Percentiles rank a stretch among this genome's conserved stretches.
Evolutionary conservation across 2,329 filamentous ascomycete genomes (phyloP).

Genomic region (Pseudohalonectria lignicola): DNA sequence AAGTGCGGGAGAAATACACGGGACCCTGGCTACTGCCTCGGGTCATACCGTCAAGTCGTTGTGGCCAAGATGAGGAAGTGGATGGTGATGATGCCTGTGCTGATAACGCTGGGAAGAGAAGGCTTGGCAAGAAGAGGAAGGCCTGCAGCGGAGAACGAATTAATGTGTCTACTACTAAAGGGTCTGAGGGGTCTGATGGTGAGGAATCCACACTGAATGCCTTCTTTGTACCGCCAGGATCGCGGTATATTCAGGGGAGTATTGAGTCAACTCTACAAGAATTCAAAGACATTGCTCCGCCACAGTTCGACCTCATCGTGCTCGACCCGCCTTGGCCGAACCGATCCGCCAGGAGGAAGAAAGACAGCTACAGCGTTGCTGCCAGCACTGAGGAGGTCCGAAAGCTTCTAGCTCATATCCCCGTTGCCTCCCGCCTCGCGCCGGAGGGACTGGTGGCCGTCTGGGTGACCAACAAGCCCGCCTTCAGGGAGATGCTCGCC

Average conservation of each 20-base stretch:
- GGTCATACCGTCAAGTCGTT: slow-evolving; percentile 8
- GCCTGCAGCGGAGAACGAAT: neutral
- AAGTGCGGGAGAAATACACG: slow-evolving; percentile 17
- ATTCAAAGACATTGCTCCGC: slow-evolving; percentile 32
- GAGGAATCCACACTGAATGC: no score
- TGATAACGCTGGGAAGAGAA: no score
- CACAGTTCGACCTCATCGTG: slow-evolving; percentile 53
- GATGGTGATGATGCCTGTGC: slow-evolving; percentile 2
- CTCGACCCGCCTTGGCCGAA: slow-evolving; percentile 79
- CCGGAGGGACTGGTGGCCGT: slow-evolving; percentile 51
- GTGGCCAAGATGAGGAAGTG: neutral
- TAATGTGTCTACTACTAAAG: slow-evolving; percentile 7
- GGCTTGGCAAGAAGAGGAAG: slow-evolving; percentile 6
- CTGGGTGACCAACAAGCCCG: slow-evolving; percentile 68
- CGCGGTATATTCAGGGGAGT: slow-evolving; percentile 35
- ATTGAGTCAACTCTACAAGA: slow-evolving; percentile 26
- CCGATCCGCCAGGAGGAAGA: slow-evolving; percentile 54
- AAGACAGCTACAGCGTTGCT: neutral
- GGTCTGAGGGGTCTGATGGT: no score
- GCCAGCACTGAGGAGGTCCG: slow-evolving; percentile 18
- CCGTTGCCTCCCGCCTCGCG: slow-evolving; percentile 43
- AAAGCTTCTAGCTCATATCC: slow-evolving; percentile 39
- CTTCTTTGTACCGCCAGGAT: slow-evolving; percentile 32
- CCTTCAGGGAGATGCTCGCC: slow-evolving; percentile 43
- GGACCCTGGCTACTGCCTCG: slow-evolving; percentile 39